Evolutionary conservation across 2,329 filamentous ascomycete species (phyloP).

Genomic region (Botrytis tulipae): DNA sequence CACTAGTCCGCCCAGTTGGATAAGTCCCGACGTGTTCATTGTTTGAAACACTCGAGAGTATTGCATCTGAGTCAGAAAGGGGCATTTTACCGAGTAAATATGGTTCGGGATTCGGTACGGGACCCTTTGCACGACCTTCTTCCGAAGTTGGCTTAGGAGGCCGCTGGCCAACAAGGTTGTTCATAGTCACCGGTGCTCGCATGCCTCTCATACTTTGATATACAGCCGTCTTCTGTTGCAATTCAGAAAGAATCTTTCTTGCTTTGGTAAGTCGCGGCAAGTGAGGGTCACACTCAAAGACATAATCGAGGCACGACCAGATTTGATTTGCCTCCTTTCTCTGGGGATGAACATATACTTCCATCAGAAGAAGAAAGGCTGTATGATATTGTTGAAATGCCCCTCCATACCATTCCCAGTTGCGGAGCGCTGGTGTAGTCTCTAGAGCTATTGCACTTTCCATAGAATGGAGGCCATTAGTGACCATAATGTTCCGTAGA

Average conservation of each 20-base stretch:
- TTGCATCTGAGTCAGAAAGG: slow-evolving; percentile 1
- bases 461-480: slow-evolving; percentile 54
- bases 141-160: not conserved
- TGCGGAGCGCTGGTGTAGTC: slow-evolving; percentile 49
- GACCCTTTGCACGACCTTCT: not conserved
- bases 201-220: slow-evolving; percentile 60
- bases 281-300: slow-evolving; percentile 60
- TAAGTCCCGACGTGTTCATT: not conserved
- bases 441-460: slow-evolving; percentile 57
- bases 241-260: slow-evolving; percentile 58
- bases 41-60: not conserved
- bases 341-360: slow-evolving; percentile 53
- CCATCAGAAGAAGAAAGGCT: slow-evolving; percentile 65
- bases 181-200: slow-evolving; percentile 46
- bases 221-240: slow-evolving; percentile 58
- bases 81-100: not conserved
- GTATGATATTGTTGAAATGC: slow-evolving; percentile 72
- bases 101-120: not conserved
- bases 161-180: slow-evolving; percentile 40
- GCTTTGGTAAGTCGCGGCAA: slow-evolving; percentile 57
- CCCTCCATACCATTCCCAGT: slow-evolving; percentile 69
- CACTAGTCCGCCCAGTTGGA: not conserved
- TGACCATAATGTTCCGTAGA: slow-evolving; percentile 61
- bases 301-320: slow-evolving; percentile 66
- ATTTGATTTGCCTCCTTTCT: slow-evolving; percentile 60